Evolutionary conservation across 306 rosid species (phyloP), one percentile per base, ranked within the genome.

Genomic region (Styphnolobium japonicum): DNA sequence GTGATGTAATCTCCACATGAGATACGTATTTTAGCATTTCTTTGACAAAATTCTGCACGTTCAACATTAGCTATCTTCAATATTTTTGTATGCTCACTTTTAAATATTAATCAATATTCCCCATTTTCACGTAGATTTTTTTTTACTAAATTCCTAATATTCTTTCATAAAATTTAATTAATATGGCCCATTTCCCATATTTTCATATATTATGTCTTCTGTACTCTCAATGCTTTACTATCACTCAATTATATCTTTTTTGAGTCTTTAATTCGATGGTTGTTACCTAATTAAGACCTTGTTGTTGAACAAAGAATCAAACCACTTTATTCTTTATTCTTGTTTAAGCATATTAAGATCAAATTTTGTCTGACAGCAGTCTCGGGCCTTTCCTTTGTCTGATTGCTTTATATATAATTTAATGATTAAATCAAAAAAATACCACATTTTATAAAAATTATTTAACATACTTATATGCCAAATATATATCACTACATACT

Each of bases 301-400:
- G 36, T 27, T 15, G 7, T 39, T 14, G 52, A 74, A 40, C 37
- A 19, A 36, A 51, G 75, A 19, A 31, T 31, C 52, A 25, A 63
- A 10, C 18, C 64, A 39, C 45, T 65, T 51, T 61, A 40, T 10
- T 23, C 79, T 16, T 52, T 73, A 53, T 64, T 72, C 49, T 55
- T 78, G 27, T 67, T 49, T 55, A n/a, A 78, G 36, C 37, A 67
- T 56, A 65, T 77, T 51, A 53, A 40, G 14, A 51, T 37, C 64
- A 21, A 7, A 9, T 34, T 52, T 58, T 53, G 45, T 25, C 58
- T 2, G 52, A 40, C 48, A 49, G 21, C 2, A 12, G 10, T 58
- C 43, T 67, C 56, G 21, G 10, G 25, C 67, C 37, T 65, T 67
- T 51, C 55, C 69, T 16, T 25, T 42, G 31, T 27, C 31, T 22